Evolutionary conservation across 2,329 filamentous ascomycete genomes (phyloP).

Genomic region (Huntiella decipiens): DNA sequence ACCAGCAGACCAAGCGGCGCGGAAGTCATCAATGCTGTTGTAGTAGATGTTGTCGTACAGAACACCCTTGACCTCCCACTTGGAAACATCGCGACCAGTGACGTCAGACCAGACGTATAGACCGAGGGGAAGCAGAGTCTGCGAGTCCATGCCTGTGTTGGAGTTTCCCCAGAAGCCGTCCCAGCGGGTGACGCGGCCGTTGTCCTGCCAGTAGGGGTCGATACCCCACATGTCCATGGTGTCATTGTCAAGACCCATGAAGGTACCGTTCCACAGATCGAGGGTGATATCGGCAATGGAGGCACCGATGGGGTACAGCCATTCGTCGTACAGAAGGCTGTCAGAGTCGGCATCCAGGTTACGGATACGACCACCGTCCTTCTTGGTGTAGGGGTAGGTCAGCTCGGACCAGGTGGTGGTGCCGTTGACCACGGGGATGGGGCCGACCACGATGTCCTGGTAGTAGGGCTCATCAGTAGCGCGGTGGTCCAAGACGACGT

Average conservation of each 20-base stretch:
- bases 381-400: conserved; percentile 26
- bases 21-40: conserved; percentile 18
- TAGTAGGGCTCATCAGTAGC: conserved; percentile 23
- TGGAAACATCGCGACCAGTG: conserved; percentile 23
- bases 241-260: conserved; percentile 18
- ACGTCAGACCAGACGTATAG: conserved; percentile 26
- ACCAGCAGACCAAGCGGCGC: conserved; percentile 20
- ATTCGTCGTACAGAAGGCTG: conserved; percentile 18
- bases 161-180: conserved; percentile 24
- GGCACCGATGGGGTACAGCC: conserved; percentile 13
- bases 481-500: conserved; percentile 27
- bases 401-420: conserved; percentile 21
- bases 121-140: conserved; percentile 25
- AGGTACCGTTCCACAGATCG: conserved; percentile 20
- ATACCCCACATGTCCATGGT: conserved; percentile 18
- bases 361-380: conserved; percentile 19
- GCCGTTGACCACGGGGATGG: conserved; percentile 23
- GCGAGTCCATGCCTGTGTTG: conserved; percentile 17
- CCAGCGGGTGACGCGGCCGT: conserved; percentile 21
- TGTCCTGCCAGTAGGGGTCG: conserved; percentile 23
- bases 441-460: conserved; percentile 30
- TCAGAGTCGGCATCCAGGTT: conserved; percentile 18
- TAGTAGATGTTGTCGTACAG: conserved; percentile 24
- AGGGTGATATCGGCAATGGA: conserved; percentile 27
- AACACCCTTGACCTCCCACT: conserved; percentile 24